Base-by-base conservation (phyloP, 768 basidiomycete species). In the Gautieria morchelliformis region DNA sequence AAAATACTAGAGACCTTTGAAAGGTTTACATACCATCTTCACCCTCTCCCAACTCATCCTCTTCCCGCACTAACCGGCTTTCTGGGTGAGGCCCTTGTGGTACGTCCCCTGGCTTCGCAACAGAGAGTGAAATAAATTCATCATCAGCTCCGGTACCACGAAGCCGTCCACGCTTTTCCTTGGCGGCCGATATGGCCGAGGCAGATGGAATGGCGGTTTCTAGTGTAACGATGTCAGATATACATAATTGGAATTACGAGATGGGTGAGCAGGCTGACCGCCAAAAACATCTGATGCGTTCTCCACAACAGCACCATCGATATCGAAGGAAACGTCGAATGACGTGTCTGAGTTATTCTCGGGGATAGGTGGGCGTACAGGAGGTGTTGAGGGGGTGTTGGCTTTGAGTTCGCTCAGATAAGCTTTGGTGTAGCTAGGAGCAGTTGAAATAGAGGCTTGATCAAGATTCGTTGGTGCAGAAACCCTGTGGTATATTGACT, bases 31-130 rank as follows among this genome's bases (percentile, higher is more conserved):
- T 63, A 90, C 91, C 91, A 61, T 93, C 91, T 40, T 93, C 91
- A 2, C 84, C 89, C 66, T 93, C 89, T 11, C 91, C 91, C 1
- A 89, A 67, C 61, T 93, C 89, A 67, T 93, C 91, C 41, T 93
- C 91, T 69, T 93, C 91, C 50, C 91, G 75, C 70, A 88, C 66
- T 27, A 93, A 71, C 9, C 91, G 79, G 66, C 89, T 91, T 62
- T 85, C 86, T 7, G 90, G 91, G 73, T 92, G 89, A 7, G 90
- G 90, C 0, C 89, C 89, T 62, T 79, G 75, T 9, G 77, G 68
- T 37, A 72, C 69, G 37, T 85, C 80, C 19, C 71, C 70, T 47
- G 74, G 75, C 59, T 77, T 81, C 0, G 81, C 73, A 4, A 93
- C 78, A 19, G 87, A 82, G 15, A 93, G 69, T 0, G 91, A 89